A percentile compares a stretch with the other conserved stretches of the same genome.
These are phyloP conservation scores for Ophiosphaerella herpotricha DNA, from an alignment of 2,329 filamentous ascomycete genomes.

Conservation along the genomic window DNA sequence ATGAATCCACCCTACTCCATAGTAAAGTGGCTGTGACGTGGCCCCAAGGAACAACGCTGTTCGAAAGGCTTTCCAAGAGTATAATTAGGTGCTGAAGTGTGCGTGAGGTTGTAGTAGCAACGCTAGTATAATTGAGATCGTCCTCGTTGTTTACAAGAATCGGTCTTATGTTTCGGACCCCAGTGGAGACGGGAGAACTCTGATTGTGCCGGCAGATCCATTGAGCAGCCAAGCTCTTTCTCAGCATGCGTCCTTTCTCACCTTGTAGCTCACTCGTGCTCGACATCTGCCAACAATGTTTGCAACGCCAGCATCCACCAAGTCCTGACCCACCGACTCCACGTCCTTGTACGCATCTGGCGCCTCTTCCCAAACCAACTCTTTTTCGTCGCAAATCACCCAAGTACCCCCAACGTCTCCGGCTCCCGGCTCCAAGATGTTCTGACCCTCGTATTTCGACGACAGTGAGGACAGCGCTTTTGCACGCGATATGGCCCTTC, in stretches of 20 bases:
- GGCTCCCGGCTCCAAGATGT: conserved; percentile 29
- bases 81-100: no score
- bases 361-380: conserved; percentile 47
- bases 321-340: conserved; percentile 42
- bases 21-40: no score
- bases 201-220: neutral
- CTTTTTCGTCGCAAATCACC: conserved; percentile 47
- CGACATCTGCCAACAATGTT: conserved; percentile 39
- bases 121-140: no score
- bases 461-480: conserved; percentile 38
- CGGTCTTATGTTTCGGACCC: no score
- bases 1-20: no score
- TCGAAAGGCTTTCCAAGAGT: no score
- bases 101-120: no score
- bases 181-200: neutral
- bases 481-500: conserved; percentile 44
- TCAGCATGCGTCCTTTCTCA: conserved; percentile 37
- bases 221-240: neutral
- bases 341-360: conserved; percentile 48
- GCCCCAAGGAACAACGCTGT: no score
- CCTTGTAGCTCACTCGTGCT: conserved; percentile 46
- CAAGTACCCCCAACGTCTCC: conserved; percentile 36
- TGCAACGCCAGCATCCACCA: conserved; percentile 39
- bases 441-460: conserved; percentile 41
- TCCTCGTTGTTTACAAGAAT: no score